These are phyloP conservation scores for Diplodia seriata DNA, from an alignment of 2,329 filamentous ascomycete genomes.

Conservation along the genomic window DNA sequence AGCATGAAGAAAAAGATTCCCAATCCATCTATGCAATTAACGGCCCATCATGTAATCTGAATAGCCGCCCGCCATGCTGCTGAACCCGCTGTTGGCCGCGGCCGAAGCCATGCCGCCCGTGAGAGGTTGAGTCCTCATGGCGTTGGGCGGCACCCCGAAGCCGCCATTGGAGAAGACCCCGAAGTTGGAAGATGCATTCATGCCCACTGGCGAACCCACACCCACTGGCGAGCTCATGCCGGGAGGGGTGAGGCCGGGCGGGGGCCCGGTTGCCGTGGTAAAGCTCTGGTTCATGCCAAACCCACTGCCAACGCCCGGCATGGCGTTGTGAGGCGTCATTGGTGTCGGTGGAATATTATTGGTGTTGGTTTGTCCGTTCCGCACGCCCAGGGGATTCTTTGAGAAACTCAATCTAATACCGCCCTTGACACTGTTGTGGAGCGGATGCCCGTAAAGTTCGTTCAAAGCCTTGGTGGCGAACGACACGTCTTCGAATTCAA, in stretches of 20 bases:
- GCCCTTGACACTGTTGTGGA: constrained; percentile 92
- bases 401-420: constrained; percentile 96
- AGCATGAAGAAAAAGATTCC: constrained; percentile 25
- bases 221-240: constrained; percentile 60
- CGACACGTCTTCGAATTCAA: constrained; percentile 93
- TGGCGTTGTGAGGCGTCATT: constrained; percentile 58
- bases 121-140: constrained; percentile 44
- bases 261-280: constrained; percentile 74
- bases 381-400: constrained; percentile 93
- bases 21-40: constrained; percentile 25
- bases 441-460: constrained; percentile 83
- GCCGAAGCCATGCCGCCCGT: constrained; percentile 44
- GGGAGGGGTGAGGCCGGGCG: constrained; percentile 82
- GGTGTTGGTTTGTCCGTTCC: constrained; percentile 71
- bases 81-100: constrained; percentile 42
- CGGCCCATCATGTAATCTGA: constrained; percentile 52
- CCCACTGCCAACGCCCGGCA: constrained; percentile 64
- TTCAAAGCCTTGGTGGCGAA: constrained; percentile 90
- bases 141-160: constrained; percentile 46
- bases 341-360: constrained; percentile 57
- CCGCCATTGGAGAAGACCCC: constrained; percentile 48
- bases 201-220: constrained; percentile 51
- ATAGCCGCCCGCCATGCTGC: constrained; percentile 43
- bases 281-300: constrained; percentile 65
- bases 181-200: constrained; percentile 44